phyloP scores from a whole-genome alignment of 2,329 filamentous ascomycete genomes.

The Ceratocystis alfenasii region DNA sequence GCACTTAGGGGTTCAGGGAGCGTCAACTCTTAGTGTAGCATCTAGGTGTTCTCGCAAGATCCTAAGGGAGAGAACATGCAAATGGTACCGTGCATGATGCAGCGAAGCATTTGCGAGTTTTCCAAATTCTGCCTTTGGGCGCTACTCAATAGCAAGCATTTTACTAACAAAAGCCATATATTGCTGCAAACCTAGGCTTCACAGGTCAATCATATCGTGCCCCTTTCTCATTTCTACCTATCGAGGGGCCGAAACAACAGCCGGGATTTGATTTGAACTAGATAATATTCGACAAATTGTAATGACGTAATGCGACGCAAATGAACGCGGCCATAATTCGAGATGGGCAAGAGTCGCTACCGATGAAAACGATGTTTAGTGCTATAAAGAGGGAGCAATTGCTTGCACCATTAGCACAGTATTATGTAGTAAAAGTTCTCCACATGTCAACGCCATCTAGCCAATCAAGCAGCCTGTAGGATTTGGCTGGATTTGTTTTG shows the following conservation, averaged over 20 bases:
- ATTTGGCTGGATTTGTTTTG: conserved; percentile 9
- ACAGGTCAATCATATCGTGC: conserved; percentile 52
- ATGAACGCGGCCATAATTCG: too few relatives aligned
- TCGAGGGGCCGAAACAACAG: conserved; percentile 31
- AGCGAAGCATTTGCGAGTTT: conserved; percentile 49
- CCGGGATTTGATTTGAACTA: too few relatives aligned
- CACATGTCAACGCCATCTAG: background rate
- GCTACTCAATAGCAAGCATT: too few relatives aligned
- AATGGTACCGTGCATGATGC: conserved; percentile 53
- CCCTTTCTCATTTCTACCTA: conserved; percentile 50
- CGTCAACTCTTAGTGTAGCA: conserved; percentile 48
- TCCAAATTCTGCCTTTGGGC: too few relatives aligned
- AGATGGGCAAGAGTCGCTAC: too few relatives aligned
- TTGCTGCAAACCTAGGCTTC: too few relatives aligned
- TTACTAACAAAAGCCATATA: too few relatives aligned
- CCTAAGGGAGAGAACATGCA: conserved; percentile 40
- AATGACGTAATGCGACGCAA: background rate
- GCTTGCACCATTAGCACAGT: too few relatives aligned
- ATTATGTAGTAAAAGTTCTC: too few relatives aligned
- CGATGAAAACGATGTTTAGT: too few relatives aligned
- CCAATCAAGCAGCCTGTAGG: background rate
- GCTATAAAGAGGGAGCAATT: too few relatives aligned
- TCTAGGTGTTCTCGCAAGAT: conserved; percentile 42
- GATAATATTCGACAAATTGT: too few relatives aligned
- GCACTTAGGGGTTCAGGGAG: conserved; percentile 51